These are phyloP conservation scores for Astragalus membranaceus DNA, from an alignment of 306 rosid species.

Conservation along the genomic window DNA sequence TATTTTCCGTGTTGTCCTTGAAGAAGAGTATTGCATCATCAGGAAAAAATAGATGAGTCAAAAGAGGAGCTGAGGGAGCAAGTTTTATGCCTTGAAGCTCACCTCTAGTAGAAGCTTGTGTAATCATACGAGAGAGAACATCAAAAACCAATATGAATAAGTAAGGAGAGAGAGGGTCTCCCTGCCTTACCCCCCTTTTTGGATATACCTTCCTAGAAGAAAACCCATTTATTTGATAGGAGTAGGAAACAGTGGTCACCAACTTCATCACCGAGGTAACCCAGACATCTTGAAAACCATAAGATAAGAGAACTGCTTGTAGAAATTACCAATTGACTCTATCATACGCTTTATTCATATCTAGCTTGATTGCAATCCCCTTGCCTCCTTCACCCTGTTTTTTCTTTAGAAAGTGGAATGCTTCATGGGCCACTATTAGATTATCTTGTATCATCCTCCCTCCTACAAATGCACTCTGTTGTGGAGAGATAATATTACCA, in stretches of 20 bases:
- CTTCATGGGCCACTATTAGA: neutral
- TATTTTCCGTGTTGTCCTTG: too few species aligned
- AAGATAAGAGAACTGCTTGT: neutral
- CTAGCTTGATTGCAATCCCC: neutral
- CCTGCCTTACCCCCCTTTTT: neutral
- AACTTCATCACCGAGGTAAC: neutral
- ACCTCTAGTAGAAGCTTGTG: accelerated
- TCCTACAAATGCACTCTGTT: neutral
- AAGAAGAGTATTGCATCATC: neutral
- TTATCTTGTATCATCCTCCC: neutral
- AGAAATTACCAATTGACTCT: neutral
- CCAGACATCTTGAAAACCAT: neutral
- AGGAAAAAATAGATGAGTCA: neutral
- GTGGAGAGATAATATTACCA: neutral
- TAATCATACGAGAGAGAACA: neutral
- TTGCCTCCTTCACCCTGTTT: neutral
- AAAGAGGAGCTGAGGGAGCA: accelerated
- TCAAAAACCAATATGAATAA: neutral
- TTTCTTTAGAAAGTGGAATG: neutral
- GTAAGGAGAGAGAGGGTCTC: neutral
- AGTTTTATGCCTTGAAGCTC: neutral
- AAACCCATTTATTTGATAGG: neutral
- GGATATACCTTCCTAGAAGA: neutral
- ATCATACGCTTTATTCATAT: neutral
- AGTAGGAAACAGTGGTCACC: neutral